Base-by-base conservation (phyloP, 1,139 yeast species). In the Blastobotrys arbuscula region DNA sequence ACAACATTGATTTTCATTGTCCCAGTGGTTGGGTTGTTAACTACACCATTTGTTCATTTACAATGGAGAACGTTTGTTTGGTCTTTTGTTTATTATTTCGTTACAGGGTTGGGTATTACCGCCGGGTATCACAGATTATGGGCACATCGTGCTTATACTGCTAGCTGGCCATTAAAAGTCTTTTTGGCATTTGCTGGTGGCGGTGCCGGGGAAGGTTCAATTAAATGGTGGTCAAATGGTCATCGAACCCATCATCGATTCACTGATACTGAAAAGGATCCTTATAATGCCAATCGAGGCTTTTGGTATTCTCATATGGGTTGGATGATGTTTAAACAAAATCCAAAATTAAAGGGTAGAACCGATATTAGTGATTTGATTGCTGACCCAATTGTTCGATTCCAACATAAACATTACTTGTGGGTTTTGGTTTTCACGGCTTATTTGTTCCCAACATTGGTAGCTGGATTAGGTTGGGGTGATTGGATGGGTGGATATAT, bases 211-310 rank as follows among this genome's bases (percentile, higher is more conserved):
- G 95, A 92, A 72, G 98, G 98, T 58, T 89, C 97, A 45, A 84
- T 90, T 68, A 89, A 92, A 72, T 94, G 98, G 98, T 92, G 98
- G 98, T 82, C 94, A 48, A 96, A 92, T 67, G 84, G 94, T 49
- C 98, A 92, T 74, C 82, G 98, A 75, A 80, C 94, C 56, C 98
- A 92, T 73, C 98, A 92, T 75, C 80, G 98, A 71, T 92, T 84
- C 75, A 92, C 97, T 15, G 98, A 92, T 72, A 92, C 98, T 42
- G 76, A 81, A 55, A 84, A 96, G 77, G 98, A 92, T 69, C 98
- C 98, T 49, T 94, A 92, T 69, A 96, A 89, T 64, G 98, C 97
- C 44, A 82, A 96, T 73, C 79, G 79, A 61, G 98, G 98, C 23
- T 85, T 92, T 72, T 87, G 95, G 94, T 90, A 77, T 72, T 82